These are phyloP conservation scores for Candolleomyces eurysporus DNA, from an alignment of 768 basidiomycete genomes.

Conservation along the genomic window DNA sequence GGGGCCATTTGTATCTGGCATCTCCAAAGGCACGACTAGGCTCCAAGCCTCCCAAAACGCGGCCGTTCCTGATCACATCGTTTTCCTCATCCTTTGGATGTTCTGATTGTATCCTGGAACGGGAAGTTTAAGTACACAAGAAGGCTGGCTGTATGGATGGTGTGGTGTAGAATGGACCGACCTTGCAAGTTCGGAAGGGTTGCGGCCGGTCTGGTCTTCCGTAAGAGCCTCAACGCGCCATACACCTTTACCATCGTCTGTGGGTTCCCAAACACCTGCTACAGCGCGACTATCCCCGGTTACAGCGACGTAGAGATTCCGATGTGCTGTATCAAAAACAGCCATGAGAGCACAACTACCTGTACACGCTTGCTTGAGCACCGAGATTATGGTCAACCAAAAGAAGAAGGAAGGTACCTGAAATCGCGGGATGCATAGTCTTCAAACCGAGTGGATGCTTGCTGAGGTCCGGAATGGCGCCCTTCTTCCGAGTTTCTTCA, in stretches of 20 bases:
- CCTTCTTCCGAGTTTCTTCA: conserved; percentile 48
- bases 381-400: conserved; percentile 13
- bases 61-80: conserved; percentile 74
- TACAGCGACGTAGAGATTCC: conserved; percentile 85
- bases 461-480: conserved; percentile 61
- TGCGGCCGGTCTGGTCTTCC: conserved; percentile 95
- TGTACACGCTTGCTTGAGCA: conserved; percentile 15
- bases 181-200: conserved; percentile 82
- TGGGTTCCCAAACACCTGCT: conserved; percentile 85
- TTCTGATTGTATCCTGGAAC: conserved; percentile 68
- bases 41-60: conserved; percentile 85
- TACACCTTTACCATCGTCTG: conserved; percentile 57
- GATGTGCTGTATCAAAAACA: conserved; percentile 79
- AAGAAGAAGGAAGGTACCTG: conserved; percentile 41
- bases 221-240: conserved; percentile 95
- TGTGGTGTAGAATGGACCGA: conserved; percentile 28
- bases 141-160: neutral
- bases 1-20: conserved; percentile 86
- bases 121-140: conserved; percentile 2
- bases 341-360: conserved; percentile 93
- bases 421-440: conserved; percentile 80
- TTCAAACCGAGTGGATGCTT: conserved; percentile 68
- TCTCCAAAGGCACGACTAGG: conserved; percentile 88
- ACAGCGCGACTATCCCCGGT: conserved; percentile 96
- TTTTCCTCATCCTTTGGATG: conserved; percentile 76